Base-by-base conservation (phyloP, 2,329 filamentous ascomycete genomes). In the Simplicillium aogashimaense region DNA sequence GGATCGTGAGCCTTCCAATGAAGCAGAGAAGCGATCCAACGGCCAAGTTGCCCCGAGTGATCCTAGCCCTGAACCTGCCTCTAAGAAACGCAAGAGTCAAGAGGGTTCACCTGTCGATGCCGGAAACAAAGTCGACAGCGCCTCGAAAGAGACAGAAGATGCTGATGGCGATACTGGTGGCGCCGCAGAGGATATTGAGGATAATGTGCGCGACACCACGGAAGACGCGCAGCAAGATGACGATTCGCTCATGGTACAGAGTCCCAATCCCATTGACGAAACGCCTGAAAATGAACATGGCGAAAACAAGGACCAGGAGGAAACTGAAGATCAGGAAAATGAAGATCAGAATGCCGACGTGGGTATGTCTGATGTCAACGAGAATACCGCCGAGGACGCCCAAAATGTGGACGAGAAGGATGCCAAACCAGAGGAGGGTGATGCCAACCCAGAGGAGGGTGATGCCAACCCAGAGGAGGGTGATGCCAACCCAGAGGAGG, bases 301-400 rank as follows among this genome's bases (percentile, higher is more conserved):
- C 4, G 17, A 17, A 25, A 16, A 35, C 13, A 37, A 34, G 18
- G 34, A 18, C 25, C 14, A 29, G 7, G 30, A 38, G n/a, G 36
- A 37, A 6, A 30, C 37, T 8, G 30, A 39, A n/a, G 40, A 32
- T 10, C 38, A 29, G 3, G 32, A 49, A 35, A 39, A 42, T 17
- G 45, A 62, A 52, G 43, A 58, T 61, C 47, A 25, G 20, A 25
- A 25, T 5, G 20, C 5, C 9, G 20, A 25, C 20, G 5, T 25
- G 20, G 20, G 9, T 25, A 25, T 25, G 20, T 25, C 20, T 25
- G 20, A 9, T 25, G 20, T 25, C 9, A 9, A 25, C 9, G 20
- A 9, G 20, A 9, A 9, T 25, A 5, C 5, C 6, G 9, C 20
- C 9, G 6, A 25, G 9, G 20, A 6, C 20, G 9, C 5, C 20